Base-by-base conservation (phyloP, 2,329 filamentous ascomycete genomes). In the Aspergillus persii region DNA sequence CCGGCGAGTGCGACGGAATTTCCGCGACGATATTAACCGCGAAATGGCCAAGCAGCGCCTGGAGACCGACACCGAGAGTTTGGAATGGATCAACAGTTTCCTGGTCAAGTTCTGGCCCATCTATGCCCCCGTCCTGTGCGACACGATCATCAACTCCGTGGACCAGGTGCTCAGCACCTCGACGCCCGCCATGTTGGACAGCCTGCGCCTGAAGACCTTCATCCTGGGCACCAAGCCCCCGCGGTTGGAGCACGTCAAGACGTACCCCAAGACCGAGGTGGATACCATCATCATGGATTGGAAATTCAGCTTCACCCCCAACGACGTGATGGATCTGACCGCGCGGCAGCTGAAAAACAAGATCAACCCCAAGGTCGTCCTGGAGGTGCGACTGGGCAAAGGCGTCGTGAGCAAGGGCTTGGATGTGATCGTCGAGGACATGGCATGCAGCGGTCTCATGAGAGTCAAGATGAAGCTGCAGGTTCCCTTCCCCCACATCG, bases 71-170 rank as follows among this genome's bases (percentile, higher is more conserved):
- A 87, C 87, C 29, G 95, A 99, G 77, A 95, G 90, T 58, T 81
- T 99, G 52, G 95, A 99, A 76, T 99, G 95, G 95, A 98, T 99
- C 76, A 99, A 99, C 82, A 96, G 92, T 68, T 99, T 99, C 79
- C 75, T 99, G 68, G 87, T 96, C 78, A 99, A 99, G 75, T 99
- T 99, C 80, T 99, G 95, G 95, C 95, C 95, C 62, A 99, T 99
- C 70, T 98, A 96, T 74, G 92, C 95, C 57, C 95, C 95, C 1
- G 91, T 98, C 8, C 85, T 99, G 11, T 94, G 92, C 61, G 87
- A 95, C 67, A 96, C 92, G 26, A 90, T 99, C 69, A 90, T 98
- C 77, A 92, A 88, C 74, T 92, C 93, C 0, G 95, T 98, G 51
- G 95, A 99, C 71, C 95, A 98, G 79, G 92, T 99, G 53, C 82